These are phyloP conservation scores for Penicillium dipodomyicola DNA, from an alignment of 495 filamentous ascomycete genomes.

Conservation along the genomic window DNA sequence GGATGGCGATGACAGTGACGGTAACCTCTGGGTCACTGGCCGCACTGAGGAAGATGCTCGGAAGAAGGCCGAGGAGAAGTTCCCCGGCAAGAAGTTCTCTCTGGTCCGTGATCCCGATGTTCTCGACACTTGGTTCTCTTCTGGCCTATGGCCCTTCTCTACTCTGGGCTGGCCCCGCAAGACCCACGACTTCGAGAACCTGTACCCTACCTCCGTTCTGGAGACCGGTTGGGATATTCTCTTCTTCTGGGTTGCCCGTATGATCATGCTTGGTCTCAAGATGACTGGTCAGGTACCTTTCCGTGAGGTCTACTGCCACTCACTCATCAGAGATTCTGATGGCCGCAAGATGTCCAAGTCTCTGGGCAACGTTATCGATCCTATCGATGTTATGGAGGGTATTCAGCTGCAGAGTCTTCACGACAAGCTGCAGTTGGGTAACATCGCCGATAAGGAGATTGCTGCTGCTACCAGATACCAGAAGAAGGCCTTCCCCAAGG, in stretches of 20 bases:
- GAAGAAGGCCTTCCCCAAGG: slow-evolving; percentile 72
- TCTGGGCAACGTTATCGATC: slow-evolving; percentile 79
- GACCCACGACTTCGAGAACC: slow-evolving; percentile 61
- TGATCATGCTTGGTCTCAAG: slow-evolving; percentile 80
- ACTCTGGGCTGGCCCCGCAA: slow-evolving; percentile 78
- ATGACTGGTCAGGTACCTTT: slow-evolving; percentile 76
- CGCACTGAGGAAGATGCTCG: slow-evolving; percentile 62
- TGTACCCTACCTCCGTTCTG: slow-evolving; percentile 71
- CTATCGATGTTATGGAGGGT: slow-evolving; percentile 74
- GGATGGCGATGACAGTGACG: slow-evolving; percentile 48
- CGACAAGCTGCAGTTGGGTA: slow-evolving; percentile 66
- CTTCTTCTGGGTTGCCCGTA: slow-evolving; percentile 81
- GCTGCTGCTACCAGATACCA: slow-evolving; percentile 72
- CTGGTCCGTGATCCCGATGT: slow-evolving; percentile 69
- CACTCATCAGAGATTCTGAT: slow-evolving; percentile 71
- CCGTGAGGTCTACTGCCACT: slow-evolving; percentile 76
- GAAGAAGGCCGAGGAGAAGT: slow-evolving; percentile 64
- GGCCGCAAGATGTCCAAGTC: slow-evolving; percentile 86
- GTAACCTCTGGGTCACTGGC: slow-evolving; percentile 66
- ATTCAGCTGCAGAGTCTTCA: slow-evolving; percentile 66
- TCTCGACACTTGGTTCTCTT: slow-evolving; percentile 82
- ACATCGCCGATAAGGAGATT: slow-evolving; percentile 72
- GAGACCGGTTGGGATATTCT: slow-evolving; percentile 87
- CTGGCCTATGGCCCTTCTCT: slow-evolving; percentile 77
- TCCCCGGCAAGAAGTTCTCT: slow-evolving; percentile 65